phyloP scores from a whole-genome alignment of 228 moss, liverwort and hornwort species.

The Sphagnum magellanicum region DNA sequence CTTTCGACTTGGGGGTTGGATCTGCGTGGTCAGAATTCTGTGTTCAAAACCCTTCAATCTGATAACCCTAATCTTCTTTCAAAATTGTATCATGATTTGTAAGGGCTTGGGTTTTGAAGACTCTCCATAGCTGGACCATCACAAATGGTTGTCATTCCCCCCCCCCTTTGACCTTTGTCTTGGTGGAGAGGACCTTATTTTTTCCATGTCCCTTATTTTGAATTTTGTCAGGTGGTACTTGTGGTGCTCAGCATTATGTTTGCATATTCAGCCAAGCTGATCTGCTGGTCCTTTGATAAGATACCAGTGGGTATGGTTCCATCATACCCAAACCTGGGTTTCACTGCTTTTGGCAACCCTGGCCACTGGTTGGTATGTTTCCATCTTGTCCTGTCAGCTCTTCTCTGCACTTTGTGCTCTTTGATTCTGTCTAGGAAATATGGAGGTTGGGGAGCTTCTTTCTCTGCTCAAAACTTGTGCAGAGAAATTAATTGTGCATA shows the following conservation, averaged over 20 bases:
- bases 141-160: too few species aligned
- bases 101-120: too few species aligned
- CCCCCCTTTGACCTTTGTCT: too few species aligned
- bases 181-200: neutral
- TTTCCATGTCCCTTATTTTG: neutral
- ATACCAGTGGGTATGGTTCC: slow-evolving; percentile 57
- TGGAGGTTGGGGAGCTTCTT: too few species aligned
- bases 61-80: neutral
- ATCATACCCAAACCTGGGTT: slow-evolving; percentile 82
- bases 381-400: neutral
- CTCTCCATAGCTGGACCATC: too few species aligned
- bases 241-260: slow-evolving; percentile 53
- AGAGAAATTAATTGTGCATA: too few species aligned
- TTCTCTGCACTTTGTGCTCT: neutral
- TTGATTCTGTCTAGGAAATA: neutral
- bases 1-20: slow-evolving; percentile 83
- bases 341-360: slow-evolving; percentile 55
- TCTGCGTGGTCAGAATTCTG: slow-evolving; percentile 47
- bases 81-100: too few species aligned
- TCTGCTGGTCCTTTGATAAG: slow-evolving; percentile 82
- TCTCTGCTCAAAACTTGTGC: too few species aligned
- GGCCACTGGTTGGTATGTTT: slow-evolving; percentile 69
- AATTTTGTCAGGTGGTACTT: slow-evolving; percentile 44
- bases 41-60: neutral
- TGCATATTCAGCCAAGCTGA: slow-evolving; percentile 72